Percentiles rank a stretch among this genome's conserved stretches.
Evolutionary conservation across 192 early-diverging fungal genomes (phyloP).

Genomic region (Funneliformis mosseae): DNA sequence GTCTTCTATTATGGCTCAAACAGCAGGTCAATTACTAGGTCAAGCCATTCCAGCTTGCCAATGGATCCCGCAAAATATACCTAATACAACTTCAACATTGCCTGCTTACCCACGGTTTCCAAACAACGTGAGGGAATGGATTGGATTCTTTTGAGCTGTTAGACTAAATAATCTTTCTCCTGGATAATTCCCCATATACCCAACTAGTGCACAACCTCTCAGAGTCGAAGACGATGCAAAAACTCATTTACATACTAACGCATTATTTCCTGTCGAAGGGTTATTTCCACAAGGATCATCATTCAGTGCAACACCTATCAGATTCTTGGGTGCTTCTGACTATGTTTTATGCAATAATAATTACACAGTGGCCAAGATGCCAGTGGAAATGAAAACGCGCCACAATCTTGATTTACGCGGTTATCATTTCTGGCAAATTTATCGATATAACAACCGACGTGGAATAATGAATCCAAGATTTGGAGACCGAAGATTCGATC

Average conservation of each 20-base stretch:
- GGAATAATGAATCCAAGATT: background rate
- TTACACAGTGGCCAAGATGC: slow-evolving; percentile 17
- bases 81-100: background rate
- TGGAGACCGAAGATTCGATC: too few species aligned
- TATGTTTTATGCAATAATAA: slow-evolving; percentile 2
- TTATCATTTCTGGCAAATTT: slow-evolving; percentile 11
- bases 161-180: background rate
- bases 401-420: background rate
- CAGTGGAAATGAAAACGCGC: slow-evolving; percentile 12
- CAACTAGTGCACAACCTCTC: background rate
- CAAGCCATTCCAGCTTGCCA: background rate
- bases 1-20: background rate
- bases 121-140: background rate
- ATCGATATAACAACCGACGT: background rate
- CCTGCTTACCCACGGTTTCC: slow-evolving; percentile 8
- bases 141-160: background rate
- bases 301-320: background rate
- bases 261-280: background rate
- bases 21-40: slow-evolving; percentile 9
- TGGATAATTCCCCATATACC: background rate
- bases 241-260: background rate
- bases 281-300: background rate
- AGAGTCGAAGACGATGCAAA: slow-evolving; percentile 2
- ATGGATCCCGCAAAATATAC: background rate
- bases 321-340: slow-evolving; percentile 4